A percentile compares a stretch with the other conserved stretches of the same genome.
Conservation (phyloP, 768 basidiomycete genomes). For the Lentinus brumalis region DNA sequence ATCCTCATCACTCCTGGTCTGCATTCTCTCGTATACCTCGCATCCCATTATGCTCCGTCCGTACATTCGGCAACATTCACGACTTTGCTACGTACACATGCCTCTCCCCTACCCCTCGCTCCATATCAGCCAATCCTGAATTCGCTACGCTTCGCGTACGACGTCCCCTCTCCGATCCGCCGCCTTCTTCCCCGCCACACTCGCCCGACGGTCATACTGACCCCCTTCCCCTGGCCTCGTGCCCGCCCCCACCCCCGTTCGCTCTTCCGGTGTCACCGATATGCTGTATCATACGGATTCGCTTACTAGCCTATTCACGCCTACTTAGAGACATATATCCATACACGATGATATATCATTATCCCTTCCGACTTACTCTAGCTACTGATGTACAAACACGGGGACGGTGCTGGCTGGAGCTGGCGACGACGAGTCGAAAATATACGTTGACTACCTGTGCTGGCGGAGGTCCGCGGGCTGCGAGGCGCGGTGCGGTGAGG, state of each 20-base stretch:
- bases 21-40: constrained; percentile 20
- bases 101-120: neutral
- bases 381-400: neutral
- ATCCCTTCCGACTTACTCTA: neutral
- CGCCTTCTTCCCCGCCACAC: constrained; percentile 1
- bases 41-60: constrained; percentile 12
- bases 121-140: neutral
- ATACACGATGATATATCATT: constrained; percentile 28
- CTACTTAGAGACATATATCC: constrained; percentile 23
- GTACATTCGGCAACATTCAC: constrained; percentile 20
- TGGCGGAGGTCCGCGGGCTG: neutral
- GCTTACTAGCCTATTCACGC: constrained; percentile 21
- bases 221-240: neutral
- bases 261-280: neutral
- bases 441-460: neutral
- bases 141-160: neutral
- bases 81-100: constrained; percentile 12
- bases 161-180: constrained; percentile 1
- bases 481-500: neutral
- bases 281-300: constrained; percentile 22
- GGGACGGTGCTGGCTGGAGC: neutral
- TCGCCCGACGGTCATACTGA: constrained; percentile 10
- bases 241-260: neutral
- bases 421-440: neutral
- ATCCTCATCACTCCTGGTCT: constrained; percentile 7